These are phyloP conservation scores for Leccinum sublutescens DNA, from an alignment of 768 basidiomycete species.

Conservation along the genomic window DNA sequence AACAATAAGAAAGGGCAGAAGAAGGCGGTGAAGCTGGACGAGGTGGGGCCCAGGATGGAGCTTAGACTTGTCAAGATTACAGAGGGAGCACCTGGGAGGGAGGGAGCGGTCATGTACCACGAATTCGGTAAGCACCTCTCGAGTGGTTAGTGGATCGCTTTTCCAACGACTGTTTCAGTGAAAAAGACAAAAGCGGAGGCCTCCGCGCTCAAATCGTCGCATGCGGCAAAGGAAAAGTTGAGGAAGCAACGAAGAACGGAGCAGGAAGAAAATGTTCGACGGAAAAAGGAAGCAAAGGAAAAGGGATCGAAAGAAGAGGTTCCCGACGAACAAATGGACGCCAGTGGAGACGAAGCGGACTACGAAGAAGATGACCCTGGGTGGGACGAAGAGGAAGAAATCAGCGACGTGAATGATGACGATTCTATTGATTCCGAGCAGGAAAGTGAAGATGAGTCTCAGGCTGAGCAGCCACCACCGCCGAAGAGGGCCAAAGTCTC, in stretches of 20 bases:
- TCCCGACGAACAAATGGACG: constrained; percentile 41
- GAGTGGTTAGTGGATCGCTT: neutral
- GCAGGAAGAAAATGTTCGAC: constrained; percentile 86
- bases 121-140: constrained; percentile 69
- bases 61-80: constrained; percentile 89
- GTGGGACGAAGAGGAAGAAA: constrained; percentile 65
- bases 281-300: constrained; percentile 60
- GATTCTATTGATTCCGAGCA: constrained; percentile 43
- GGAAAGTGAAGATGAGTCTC: constrained; percentile 46
- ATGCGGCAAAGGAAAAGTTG: constrained; percentile 73
- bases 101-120: constrained; percentile 92
- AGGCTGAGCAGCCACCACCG: constrained; percentile 40
- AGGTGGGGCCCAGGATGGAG: constrained; percentile 96
- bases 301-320: constrained; percentile 31
- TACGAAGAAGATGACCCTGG: constrained; percentile 36
- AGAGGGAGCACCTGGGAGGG: constrained; percentile 91
- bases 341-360: constrained; percentile 41
- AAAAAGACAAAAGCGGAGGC: constrained; percentile 85
- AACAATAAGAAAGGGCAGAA: constrained; percentile 91
- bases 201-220: constrained; percentile 63
- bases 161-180: constrained; percentile 47
- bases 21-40: constrained; percentile 88
- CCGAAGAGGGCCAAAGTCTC: constrained; percentile 55
- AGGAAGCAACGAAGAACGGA: constrained; percentile 80
- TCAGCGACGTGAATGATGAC: constrained; percentile 52